Conservation (phyloP, 2,329 filamentous ascomycete genomes). For the Lecanosticta acicola region DNA sequence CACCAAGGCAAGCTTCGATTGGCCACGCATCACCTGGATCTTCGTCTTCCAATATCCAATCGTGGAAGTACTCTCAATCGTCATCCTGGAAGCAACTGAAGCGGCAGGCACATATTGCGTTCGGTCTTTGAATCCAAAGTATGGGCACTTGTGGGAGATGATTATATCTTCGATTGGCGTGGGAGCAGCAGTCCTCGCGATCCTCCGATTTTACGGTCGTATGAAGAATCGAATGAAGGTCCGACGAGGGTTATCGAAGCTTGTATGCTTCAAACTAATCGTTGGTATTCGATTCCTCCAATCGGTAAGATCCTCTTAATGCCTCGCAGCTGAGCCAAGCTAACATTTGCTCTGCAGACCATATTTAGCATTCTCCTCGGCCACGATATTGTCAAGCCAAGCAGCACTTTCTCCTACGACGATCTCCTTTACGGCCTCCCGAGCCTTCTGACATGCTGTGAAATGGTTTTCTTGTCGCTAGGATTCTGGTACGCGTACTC, state of each 20-base stretch:
- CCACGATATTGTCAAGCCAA: slow-evolving; percentile 21
- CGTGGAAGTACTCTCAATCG: slow-evolving; percentile 19
- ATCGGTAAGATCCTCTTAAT: slow-evolving; percentile 1
- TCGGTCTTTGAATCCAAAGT: slow-evolving; percentile 18
- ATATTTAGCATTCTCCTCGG: slow-evolving; percentile 26
- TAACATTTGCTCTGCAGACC: slow-evolving; percentile 4
- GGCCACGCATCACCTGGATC: slow-evolving; percentile 23
- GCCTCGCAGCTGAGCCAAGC: not conserved
- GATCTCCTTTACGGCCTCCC: slow-evolving; percentile 27
- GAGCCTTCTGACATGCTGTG: slow-evolving; percentile 20
- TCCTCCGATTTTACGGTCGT: slow-evolving; percentile 23
- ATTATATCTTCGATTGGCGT: slow-evolving; percentile 20
- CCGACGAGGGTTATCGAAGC: slow-evolving; percentile 21
- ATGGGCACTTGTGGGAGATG: slow-evolving; percentile 22
- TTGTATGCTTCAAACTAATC: slow-evolving; percentile 28
- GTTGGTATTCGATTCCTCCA: slow-evolving; percentile 27
- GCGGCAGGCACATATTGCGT: slow-evolving; percentile 24
- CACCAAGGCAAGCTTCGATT: slow-evolving; percentile 11
- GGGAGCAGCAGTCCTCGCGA: slow-evolving; percentile 19
- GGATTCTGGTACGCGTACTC: slow-evolving; percentile 28
- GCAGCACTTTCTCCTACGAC: slow-evolving; percentile 18
- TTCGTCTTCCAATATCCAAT: slow-evolving; percentile 29
- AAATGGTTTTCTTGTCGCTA: slow-evolving; percentile 23
- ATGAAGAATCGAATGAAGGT: slow-evolving; percentile 21
- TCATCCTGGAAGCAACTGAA: slow-evolving; percentile 22